Evolutionary conservation across 2,329 filamentous ascomycete genomes (phyloP).

Genomic region (Verticillium nonalfalfae): DNA sequence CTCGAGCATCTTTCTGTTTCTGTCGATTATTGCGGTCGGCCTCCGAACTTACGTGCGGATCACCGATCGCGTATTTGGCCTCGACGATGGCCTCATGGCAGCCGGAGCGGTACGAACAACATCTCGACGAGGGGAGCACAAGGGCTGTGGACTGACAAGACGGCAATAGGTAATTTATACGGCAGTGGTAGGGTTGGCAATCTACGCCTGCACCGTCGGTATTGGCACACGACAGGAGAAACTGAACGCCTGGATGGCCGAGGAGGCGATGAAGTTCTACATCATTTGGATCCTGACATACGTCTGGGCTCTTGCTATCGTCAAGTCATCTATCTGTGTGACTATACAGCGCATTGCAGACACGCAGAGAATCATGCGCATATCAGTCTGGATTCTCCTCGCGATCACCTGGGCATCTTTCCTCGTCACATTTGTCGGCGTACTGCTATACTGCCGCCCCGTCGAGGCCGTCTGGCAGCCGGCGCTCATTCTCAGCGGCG

Average conservation of each 20-base stretch:
- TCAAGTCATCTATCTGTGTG: conserved; percentile 27
- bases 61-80: conserved; percentile 1
- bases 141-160: not conserved
- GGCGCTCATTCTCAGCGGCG: conserved; percentile 18
- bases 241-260: conserved; percentile 16
- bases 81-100: conserved; percentile 13
- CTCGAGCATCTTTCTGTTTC: conserved; percentile 10
- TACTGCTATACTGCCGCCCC: conserved; percentile 22
- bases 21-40: conserved; percentile 12
- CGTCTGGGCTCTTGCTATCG: conserved; percentile 14
- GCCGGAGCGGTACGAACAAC: not conserved
- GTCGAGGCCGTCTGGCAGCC: conserved; percentile 21
- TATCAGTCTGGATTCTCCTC: conserved; percentile 13
- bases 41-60: conserved; percentile 11
- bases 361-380: conserved; percentile 11
- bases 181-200: conserved; percentile 9
- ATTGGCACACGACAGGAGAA: conserved; percentile 14
- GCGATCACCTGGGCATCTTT: conserved; percentile 17
- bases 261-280: conserved; percentile 12
- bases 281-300: conserved; percentile 20
- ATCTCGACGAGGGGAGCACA: not conserved
- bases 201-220: conserved; percentile 13
- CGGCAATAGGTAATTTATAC: conserved; percentile 9
- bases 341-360: conserved; percentile 25
- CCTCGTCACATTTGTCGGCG: conserved; percentile 22